Percentiles rank a stretch among this genome's conserved stretches.
Conservation (phyloP, 2,329 filamentous ascomycete genomes). For the Mollisia scopiformis region DNA sequence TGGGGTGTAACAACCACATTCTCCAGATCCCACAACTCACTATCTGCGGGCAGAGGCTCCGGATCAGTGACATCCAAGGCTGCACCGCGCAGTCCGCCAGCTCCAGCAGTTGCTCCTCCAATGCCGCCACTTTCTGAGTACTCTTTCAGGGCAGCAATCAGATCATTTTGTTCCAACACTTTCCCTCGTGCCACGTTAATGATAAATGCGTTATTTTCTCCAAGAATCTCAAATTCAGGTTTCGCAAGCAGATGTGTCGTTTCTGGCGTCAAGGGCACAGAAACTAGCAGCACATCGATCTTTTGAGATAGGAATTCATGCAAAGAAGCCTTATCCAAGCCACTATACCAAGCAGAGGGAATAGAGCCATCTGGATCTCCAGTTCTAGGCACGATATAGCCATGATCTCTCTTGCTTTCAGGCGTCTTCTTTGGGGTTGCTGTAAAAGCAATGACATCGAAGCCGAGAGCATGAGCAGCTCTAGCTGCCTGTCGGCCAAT, state of each 20-base stretch:
- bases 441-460: conserved; percentile 76
- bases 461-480: conserved; percentile 66
- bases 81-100: conserved; percentile 56
- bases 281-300: conserved; percentile 56
- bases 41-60: conserved; percentile 71
- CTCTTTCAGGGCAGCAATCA: conserved; percentile 52
- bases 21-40: conserved; percentile 69
- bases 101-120: conserved; percentile 5
- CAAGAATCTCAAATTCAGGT: conserved; percentile 51
- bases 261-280: conserved; percentile 51
- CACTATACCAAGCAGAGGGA: conserved; percentile 56
- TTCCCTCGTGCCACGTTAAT: neutral
- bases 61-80: conserved; percentile 79
- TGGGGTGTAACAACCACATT: conserved; percentile 45
- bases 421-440: conserved; percentile 69
- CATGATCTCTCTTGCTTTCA: conserved; percentile 63
- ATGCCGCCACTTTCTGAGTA: neutral
- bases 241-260: conserved; percentile 55
- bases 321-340: conserved; percentile 45
- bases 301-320: conserved; percentile 54
- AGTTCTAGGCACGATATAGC: conserved; percentile 71
- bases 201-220: conserved; percentile 44
- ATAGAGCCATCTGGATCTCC: conserved; percentile 53
- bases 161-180: conserved; percentile 53
- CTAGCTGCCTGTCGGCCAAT: conserved; percentile 58